phyloP scores from a whole-genome alignment of 495 filamentous ascomycete species.

The Platismatia glauca region DNA sequence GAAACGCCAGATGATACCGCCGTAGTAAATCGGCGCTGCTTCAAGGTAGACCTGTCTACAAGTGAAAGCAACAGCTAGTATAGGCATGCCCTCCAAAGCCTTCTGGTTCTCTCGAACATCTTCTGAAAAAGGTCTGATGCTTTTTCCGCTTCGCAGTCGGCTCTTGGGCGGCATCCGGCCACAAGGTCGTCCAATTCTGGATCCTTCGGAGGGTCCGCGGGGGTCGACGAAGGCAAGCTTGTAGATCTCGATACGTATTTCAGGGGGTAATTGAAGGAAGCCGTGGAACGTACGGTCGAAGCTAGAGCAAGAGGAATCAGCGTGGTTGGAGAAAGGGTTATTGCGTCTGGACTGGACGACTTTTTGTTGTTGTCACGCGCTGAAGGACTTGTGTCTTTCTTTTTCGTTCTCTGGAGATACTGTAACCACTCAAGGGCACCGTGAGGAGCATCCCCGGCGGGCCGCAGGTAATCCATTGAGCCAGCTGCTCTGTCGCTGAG shows the following conservation, averaged over 20 bases:
- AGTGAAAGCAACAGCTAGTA: neutral
- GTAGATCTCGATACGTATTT: neutral
- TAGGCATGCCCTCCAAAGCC: neutral
- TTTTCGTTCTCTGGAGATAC: neutral
- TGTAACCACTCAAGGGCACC: neutral
- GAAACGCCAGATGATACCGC: neutral
- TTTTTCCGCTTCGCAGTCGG: neutral
- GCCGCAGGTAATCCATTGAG: neutral
- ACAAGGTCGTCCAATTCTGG: neutral
- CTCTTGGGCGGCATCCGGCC: neutral
- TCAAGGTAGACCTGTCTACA: neutral
- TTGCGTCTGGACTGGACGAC: neutral
- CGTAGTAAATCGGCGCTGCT: neutral
- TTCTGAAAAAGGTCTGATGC: neutral
- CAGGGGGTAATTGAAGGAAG: neutral
- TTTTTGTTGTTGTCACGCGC: neutral
- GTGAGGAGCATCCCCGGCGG: neutral
- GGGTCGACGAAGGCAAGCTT: neutral
- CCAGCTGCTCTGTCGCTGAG: neutral
- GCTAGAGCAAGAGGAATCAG: neutral
- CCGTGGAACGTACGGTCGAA: neutral
- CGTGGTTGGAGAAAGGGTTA: neutral
- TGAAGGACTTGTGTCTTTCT: neutral
- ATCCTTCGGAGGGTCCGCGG: neutral
- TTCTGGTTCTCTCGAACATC: neutral